Conservation (phyloP, 1,139 yeast genomes). For the Suhomyces yuchorum region DNA sequence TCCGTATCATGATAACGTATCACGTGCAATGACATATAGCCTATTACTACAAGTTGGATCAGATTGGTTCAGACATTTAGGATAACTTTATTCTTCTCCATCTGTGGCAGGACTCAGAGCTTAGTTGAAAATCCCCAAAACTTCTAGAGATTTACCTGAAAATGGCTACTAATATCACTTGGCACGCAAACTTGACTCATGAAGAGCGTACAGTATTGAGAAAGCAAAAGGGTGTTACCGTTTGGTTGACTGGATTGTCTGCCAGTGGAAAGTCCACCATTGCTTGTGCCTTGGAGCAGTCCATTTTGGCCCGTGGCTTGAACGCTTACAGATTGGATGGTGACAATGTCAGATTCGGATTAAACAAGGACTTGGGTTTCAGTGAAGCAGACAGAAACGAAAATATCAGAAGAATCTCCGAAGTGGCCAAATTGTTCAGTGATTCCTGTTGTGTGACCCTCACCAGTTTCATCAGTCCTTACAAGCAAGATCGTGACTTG, state of each 20-base stretch:
- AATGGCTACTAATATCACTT: conserved; percentile 94
- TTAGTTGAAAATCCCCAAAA: neutral
- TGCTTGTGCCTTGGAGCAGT: conserved; percentile 91
- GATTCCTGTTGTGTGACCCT: conserved; percentile 84
- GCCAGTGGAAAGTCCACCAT: conserved; percentile 95
- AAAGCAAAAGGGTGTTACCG: conserved; percentile 83
- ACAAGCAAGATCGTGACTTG: conserved; percentile 75
- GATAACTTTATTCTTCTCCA: neutral
- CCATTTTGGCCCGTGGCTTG: conserved; percentile 64
- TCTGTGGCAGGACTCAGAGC: neutral
- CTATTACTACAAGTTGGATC: neutral
- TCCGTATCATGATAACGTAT: conserved; percentile 8
- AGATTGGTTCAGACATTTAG: neutral
- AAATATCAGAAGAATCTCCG: conserved; percentile 91
- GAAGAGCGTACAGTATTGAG: conserved; percentile 72
- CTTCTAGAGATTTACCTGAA: neutral
- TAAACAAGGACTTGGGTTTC: conserved; percentile 92
- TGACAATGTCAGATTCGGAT: conserved; percentile 90
- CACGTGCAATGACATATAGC: conserved; percentile 21
- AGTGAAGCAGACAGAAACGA: conserved; percentile 90
- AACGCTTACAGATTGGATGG: conserved; percentile 90
- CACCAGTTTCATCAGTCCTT: conserved; percentile 92
- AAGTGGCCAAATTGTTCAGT: conserved; percentile 87
- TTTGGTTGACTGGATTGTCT: conserved; percentile 94
- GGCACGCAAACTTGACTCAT: conserved; percentile 90